These are phyloP conservation scores for Bretschneidera sinensis DNA, from an alignment of 345 rosid genomes.

Conservation along the genomic window DNA sequence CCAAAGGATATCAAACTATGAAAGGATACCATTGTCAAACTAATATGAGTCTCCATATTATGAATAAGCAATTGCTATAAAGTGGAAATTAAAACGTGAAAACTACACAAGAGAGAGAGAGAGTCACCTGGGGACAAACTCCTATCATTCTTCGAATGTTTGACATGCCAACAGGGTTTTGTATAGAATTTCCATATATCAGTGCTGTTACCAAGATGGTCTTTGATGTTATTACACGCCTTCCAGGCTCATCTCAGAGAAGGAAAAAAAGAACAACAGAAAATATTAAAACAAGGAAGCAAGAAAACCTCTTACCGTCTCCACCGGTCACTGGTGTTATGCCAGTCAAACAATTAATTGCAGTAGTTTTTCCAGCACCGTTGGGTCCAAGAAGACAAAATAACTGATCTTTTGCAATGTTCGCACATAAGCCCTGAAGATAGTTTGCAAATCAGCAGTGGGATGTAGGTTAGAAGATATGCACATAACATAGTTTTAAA, in stretches of 20 bases:
- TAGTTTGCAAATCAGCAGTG: conserved; percentile 11
- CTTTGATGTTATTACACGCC: background rate
- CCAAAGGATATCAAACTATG: conserved; percentile 91
- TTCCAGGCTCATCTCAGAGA: background rate
- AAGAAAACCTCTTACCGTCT: conserved; percentile 53
- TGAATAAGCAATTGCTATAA: conserved; percentile 11
- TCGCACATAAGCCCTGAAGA: conserved; percentile 77
- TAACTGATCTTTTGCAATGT: conserved; percentile 72
- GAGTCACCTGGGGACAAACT: conserved; percentile 87
- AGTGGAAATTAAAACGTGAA: conserved; percentile 3
- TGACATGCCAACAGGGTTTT: conserved; percentile 84
- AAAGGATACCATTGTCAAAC: conserved; percentile 8
- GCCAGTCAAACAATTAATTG: conserved; percentile 81
- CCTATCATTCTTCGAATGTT: conserved; percentile 71
- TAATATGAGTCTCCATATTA: conserved; percentile 11
- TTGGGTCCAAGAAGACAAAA: conserved; percentile 98
- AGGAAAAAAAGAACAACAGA: too few relatives aligned
- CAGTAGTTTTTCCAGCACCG: conserved; percentile 94
- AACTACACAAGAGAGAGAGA: conserved; percentile 3
- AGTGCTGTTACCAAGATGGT: conserved; percentile 44
- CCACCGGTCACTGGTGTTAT: conserved; percentile 73
- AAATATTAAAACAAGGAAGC: background rate
- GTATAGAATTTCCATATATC: conserved; percentile 66
- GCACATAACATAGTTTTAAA: background rate
- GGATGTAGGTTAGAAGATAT: background rate